phyloP scores from a whole-genome alignment of 2,329 filamentous ascomycete species.

The Zarea fungicola region DNA sequence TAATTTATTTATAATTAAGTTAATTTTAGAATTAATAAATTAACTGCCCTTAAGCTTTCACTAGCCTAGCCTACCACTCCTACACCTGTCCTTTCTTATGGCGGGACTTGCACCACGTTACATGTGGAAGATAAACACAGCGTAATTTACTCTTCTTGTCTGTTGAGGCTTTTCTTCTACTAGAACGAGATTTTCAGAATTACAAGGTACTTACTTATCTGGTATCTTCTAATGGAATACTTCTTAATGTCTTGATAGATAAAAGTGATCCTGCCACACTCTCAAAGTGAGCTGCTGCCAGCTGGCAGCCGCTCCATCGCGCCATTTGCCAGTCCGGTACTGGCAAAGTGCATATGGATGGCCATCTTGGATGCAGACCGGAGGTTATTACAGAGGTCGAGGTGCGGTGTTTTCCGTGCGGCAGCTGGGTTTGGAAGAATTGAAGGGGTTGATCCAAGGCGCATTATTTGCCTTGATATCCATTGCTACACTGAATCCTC shows the following conservation, averaged over 20 bases:
- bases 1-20: too few relatives aligned
- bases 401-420: not conserved
- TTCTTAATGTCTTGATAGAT: not conserved
- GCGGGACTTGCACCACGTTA: too few relatives aligned
- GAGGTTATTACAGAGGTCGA: not conserved
- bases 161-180: too few relatives aligned
- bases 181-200: too few relatives aligned
- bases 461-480: not conserved
- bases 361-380: not conserved
- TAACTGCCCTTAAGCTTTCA: too few relatives aligned
- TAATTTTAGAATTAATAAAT: too few relatives aligned
- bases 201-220: not conserved
- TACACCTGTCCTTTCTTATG: too few relatives aligned
- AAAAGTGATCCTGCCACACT: not conserved
- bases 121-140: too few relatives aligned
- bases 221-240: too few relatives aligned
- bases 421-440: too few relatives aligned
- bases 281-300: not conserved
- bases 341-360: constrained; percentile 1
- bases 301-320: constrained; percentile 3
- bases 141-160: constrained; percentile 50
- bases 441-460: not conserved
- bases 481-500: too few relatives aligned
- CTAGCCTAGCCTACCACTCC: too few relatives aligned
- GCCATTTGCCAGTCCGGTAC: not conserved